Evolutionary conservation across 768 basidiomycete genomes (phyloP).

Genomic region (Naematelia encephala): DNA sequence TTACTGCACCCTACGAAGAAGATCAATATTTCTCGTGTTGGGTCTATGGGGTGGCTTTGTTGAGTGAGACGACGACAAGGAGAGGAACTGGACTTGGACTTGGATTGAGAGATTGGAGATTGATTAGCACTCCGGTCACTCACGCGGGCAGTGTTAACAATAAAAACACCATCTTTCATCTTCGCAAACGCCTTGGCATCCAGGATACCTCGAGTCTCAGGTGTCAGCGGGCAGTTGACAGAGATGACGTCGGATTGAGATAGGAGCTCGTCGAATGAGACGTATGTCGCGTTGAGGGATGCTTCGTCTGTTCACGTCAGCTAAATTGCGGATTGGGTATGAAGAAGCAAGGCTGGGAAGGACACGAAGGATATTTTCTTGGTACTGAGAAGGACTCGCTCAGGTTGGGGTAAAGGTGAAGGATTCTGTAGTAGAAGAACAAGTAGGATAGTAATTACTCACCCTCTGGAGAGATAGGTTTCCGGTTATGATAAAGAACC

Average conservation of each 20-base stretch:
- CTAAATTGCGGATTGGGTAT: neutral
- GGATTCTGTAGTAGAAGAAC: neutral
- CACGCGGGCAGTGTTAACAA: conserved; percentile 73
- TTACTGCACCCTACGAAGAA: conserved; percentile 10
- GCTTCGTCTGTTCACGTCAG: conserved; percentile 17
- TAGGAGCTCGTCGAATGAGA: conserved; percentile 22
- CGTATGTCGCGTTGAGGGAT: conserved; percentile 11
- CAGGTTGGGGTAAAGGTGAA: neutral
- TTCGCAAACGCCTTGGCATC: conserved; percentile 69
- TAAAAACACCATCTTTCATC: conserved; percentile 69
- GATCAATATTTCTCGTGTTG: too few species aligned
- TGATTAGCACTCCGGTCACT: neutral
- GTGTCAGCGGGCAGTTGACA: conserved; percentile 57
- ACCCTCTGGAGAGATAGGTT: conserved; percentile 10
- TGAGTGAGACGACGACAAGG: neutral
- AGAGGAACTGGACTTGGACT: neutral
- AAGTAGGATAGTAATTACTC: neutral
- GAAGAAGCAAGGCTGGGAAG: too few species aligned
- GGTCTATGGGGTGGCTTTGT: too few species aligned
- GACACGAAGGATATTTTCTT: neutral
- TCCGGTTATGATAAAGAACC: conserved; percentile 24
- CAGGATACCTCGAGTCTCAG: conserved; percentile 69
- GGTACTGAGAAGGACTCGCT: neutral
- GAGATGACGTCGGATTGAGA: conserved; percentile 23
- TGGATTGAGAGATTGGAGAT: neutral